phyloP scores from a whole-genome alignment of 73 alveolate genomes.

The Paramecium primaurelia region DNA sequence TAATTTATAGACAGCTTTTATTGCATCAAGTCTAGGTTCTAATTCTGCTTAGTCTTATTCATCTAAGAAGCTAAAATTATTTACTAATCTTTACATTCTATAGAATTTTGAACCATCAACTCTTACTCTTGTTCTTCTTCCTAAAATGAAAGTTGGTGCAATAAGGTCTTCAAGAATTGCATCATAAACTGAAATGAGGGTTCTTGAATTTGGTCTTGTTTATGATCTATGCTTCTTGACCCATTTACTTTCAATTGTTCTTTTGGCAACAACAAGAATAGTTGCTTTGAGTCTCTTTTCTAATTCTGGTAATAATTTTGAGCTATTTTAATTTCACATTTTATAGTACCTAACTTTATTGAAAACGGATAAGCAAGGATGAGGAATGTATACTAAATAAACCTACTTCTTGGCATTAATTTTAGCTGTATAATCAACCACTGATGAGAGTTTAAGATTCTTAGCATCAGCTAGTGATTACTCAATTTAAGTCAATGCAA shows the following conservation, averaged over 20 bases:
- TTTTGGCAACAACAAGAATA: slow-evolving; percentile 54
- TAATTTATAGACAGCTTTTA: not conserved
- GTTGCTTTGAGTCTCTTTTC: slow-evolving; percentile 58
- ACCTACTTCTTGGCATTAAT: slow-evolving; percentile 27
- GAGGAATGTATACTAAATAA: not conserved
- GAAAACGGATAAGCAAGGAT: slow-evolving; percentile 22
- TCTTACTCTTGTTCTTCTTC: slow-evolving; percentile 63
- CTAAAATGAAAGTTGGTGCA: slow-evolving; percentile 51
- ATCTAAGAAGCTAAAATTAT: slow-evolving; percentile 5
- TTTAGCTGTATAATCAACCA: slow-evolving; percentile 4
- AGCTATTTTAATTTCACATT: not conserved
- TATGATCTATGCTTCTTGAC: slow-evolving; percentile 57
- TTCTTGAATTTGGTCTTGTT: slow-evolving; percentile 61
- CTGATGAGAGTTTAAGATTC: slow-evolving; percentile 6
- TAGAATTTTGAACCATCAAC: slow-evolving; percentile 58
- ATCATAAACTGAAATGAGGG: slow-evolving; percentile 55
- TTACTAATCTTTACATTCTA: slow-evolving; percentile 14
- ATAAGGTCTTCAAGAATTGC: slow-evolving; percentile 58
- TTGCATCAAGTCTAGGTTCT: slow-evolving; percentile 10
- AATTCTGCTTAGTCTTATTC: not conserved
- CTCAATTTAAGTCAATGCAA: slow-evolving; percentile 15
- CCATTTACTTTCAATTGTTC: slow-evolving; percentile 59
- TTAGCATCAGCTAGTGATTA: not conserved
- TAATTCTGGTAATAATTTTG: slow-evolving; percentile 55
- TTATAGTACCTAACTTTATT: slow-evolving; percentile 20